Base-by-base conservation (phyloP, 768 basidiomycete genomes). In the Boletus huronensis region DNA sequence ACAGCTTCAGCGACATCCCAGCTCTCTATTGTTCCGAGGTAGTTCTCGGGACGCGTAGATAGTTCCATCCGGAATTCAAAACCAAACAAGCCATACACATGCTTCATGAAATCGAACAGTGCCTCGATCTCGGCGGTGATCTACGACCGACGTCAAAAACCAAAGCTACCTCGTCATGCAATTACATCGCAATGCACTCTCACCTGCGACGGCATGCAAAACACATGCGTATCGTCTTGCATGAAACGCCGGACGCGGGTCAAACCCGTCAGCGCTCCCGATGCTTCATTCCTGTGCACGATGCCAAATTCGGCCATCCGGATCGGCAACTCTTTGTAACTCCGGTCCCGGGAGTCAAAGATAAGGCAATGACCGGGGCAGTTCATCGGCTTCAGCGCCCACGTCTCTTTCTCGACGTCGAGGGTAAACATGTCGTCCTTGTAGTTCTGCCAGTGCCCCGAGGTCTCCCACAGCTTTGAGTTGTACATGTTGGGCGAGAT, bases 221-320 rank as follows among this genome's bases (percentile, higher is more conserved):
- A 99, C 51, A 98, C 89, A 71, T 99, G 97, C 0, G 97, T 94
- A 70, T 99, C 97, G 67, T 98, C 97, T 74, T 98, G 97, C 52
- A 93, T 88, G 74, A 99, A 98, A 42, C 97, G 79, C 53, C 97
- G 79, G 41, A 98, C 97, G 55, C 97, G 82, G 16, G 93, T 95
- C 63, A 98, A 72, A 9, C 97, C 97, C 14, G 90, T 91, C 60
- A 99, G 72, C 5, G 96, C 93, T 29, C 97, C 97, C 35, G 87
- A 90, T 1, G 97, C 95, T 70, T 98, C 97, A 64, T 98, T 99
- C 54, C 96, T 79, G 71, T 98, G 97, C 49, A 98, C 80, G 60
- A 98, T 92, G 61, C 97, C 97, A 65, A 99, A 99, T 68, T 99
- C 97, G 6, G 96, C 96, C 89, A 98, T 93, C 26, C 97, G 86